Evolutionary conservation across 129 eudicot species (phyloP).

Genomic region (Rutidosis leptorrhynchoides): DNA sequence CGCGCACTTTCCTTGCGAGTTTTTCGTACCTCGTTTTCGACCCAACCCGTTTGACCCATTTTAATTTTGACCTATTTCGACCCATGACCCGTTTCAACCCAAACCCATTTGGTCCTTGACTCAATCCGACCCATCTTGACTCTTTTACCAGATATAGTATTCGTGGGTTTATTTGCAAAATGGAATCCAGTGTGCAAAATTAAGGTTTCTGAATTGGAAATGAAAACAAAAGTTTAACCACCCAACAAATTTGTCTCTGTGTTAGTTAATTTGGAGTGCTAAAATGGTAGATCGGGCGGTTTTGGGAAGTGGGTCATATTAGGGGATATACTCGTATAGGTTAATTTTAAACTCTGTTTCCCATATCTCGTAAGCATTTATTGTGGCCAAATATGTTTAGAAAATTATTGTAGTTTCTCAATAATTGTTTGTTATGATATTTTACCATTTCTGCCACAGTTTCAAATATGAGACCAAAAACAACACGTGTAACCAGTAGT

Average conservation of each 20-base stretch:
- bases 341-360: background rate
- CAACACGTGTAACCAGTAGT: conserved; percentile 42
- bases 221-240: background rate
- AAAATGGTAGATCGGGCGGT: background rate
- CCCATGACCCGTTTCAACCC: too few relatives aligned
- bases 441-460: conserved; percentile 35
- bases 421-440: conserved; percentile 8
- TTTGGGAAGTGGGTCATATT: background rate
- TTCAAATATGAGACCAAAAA: conserved; percentile 46
- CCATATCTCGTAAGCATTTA: background rate
- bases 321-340: background rate
- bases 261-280: background rate
- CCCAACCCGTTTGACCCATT: too few relatives aligned
- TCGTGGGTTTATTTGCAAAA: background rate
- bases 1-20: too few relatives aligned
- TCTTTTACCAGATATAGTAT: too few relatives aligned
- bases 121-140: too few relatives aligned
- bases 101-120: too few relatives aligned
- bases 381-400: background rate
- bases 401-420: background rate
- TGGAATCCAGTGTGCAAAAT: background rate
- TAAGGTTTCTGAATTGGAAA: background rate
- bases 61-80: too few relatives aligned
- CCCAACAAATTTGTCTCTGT: background rate
- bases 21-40: too few relatives aligned